Evolutionary conservation across 345 rosid species (phyloP).

Genomic region (Diplotaxis tenuifolia): DNA sequence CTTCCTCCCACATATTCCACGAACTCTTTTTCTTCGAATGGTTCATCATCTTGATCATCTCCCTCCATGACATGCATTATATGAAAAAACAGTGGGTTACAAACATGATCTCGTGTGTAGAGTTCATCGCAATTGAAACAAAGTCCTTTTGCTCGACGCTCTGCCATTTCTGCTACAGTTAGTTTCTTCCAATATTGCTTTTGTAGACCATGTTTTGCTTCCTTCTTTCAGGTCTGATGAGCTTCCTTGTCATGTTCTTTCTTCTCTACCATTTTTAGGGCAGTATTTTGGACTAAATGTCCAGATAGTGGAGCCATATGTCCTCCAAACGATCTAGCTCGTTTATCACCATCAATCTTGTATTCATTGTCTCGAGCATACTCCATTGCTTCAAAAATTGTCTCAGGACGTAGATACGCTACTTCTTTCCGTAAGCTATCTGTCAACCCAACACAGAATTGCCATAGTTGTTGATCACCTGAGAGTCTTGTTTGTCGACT

Average conservation of each 20-base stretch:
- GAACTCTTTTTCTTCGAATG: neutral
- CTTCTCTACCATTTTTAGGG: neutral
- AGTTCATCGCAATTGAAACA: neutral
- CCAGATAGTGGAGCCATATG: neutral
- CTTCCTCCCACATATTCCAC: neutral
- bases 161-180: neutral
- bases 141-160: neutral
- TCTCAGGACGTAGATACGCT: no score
- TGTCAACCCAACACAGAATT: no score
- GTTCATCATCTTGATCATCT: neutral
- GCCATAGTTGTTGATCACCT: neutral
- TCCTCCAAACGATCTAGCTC: neutral
- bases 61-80: neutral
- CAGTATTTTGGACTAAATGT: neutral
- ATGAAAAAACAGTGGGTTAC: neutral
- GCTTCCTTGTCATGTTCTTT: neutral
- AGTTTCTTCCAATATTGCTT: neutral
- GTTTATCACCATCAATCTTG: no score
- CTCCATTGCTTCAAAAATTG: no score
- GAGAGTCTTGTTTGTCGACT: neutral
- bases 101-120: neutral
- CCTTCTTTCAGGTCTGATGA: neutral
- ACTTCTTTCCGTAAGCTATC: no score
- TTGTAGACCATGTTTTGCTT: neutral
- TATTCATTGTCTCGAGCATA: no score